These are phyloP conservation scores for Nepenthes mirabilis DNA, from an alignment of 148 eudicot species.

Conservation along the genomic window DNA sequence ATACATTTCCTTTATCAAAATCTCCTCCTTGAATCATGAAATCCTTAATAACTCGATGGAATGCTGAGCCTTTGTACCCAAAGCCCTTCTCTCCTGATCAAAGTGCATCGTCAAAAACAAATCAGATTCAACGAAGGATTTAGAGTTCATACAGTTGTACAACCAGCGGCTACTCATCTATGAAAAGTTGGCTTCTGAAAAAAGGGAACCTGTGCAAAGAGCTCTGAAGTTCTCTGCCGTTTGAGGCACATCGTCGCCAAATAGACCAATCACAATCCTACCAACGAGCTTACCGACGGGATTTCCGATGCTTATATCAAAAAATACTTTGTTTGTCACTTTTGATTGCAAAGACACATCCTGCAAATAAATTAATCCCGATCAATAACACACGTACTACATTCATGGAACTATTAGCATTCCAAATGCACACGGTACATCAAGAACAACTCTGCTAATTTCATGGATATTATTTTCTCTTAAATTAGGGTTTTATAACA, in stretches of 20 bases:
- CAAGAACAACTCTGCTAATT: neutral
- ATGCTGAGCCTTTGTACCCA: constrained; percentile 79
- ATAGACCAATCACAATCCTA: constrained; percentile 85
- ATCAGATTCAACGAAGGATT: constrained; percentile 1
- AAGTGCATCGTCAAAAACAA: neutral
- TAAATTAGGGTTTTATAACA: too few relatives aligned
- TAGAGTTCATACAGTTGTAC: too few relatives aligned
- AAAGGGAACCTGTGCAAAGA: constrained; percentile 72
- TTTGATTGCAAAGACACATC: constrained; percentile 54
- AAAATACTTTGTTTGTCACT: constrained; percentile 69
- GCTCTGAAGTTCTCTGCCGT: constrained; percentile 93
- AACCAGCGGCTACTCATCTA: too few relatives aligned
- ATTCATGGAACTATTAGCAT: neutral
- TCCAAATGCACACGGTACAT: neutral
- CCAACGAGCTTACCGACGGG: constrained; percentile 82
- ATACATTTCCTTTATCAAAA: constrained; percentile 91
- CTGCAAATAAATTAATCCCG: constrained; percentile 13
- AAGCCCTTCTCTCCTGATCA: constrained; percentile 85
- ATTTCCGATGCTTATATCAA: constrained; percentile 84
- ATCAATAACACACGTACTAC: too few relatives aligned
- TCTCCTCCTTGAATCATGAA: constrained; percentile 99
- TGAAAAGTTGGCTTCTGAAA: too few relatives aligned
- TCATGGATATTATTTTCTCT: too few relatives aligned
- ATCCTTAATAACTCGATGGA: constrained; percentile 92
- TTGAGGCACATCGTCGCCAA: constrained; percentile 88